Evolutionary conservation across 208 protist species (phyloP).

Genomic region (Wallacemonas sp.): DNA sequence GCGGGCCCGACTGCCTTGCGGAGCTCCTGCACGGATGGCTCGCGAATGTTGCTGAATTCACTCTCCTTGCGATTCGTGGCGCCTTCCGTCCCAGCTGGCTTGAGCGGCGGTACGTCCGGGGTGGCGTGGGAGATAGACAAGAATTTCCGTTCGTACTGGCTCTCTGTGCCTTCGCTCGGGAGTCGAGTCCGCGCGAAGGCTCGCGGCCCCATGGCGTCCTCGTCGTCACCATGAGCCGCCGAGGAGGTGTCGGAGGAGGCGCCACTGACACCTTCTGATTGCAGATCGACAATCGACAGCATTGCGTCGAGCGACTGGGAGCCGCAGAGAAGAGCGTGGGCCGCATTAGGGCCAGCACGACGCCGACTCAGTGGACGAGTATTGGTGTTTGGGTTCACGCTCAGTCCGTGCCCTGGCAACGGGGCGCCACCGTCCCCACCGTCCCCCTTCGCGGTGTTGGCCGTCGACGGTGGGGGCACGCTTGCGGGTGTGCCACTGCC

Average conservation of each 20-base stretch:
- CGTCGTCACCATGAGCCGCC: not conserved
- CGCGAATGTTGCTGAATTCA: not conserved
- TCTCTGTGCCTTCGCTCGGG: not conserved
- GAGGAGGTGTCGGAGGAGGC: conserved; percentile 7
- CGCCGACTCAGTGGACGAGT: not conserved
- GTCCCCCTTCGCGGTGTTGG: not conserved
- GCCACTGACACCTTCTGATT: conserved; percentile 19
- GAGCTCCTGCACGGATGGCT: not conserved
- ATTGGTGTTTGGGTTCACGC: conserved; percentile 6
- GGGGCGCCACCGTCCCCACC: not conserved
- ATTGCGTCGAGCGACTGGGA: conserved; percentile 39
- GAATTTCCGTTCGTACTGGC: not conserved
- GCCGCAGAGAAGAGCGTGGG: not conserved
- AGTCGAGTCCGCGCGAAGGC: conserved; percentile 4
- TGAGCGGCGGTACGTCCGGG: not conserved
- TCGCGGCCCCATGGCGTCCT: not conserved
- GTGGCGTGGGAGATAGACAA: conserved; percentile 4
- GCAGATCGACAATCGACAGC: conserved; percentile 61
- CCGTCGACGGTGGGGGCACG: not conserved
- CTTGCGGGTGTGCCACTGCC: not conserved
- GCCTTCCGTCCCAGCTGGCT: not conserved
- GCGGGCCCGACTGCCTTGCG: not conserved
- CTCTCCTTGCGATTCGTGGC: not conserved
- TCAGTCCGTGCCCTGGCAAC: not conserved
- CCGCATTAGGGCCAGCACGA: not conserved